Conservation (phyloP, 192 early-diverging fungal species). For the Coemansia sp. region DNA sequence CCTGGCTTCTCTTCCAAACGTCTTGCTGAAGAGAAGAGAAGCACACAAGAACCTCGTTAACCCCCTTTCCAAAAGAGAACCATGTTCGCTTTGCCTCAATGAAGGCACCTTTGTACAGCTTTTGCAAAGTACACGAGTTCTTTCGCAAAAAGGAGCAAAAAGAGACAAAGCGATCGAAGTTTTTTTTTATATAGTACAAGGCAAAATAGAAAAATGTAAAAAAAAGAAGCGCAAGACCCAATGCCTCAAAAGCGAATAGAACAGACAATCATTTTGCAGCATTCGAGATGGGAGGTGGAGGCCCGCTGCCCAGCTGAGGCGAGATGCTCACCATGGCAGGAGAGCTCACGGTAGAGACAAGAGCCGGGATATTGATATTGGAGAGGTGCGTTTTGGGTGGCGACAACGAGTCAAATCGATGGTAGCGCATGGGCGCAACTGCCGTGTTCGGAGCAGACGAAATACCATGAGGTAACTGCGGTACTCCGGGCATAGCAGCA, state of each 20-base stretch:
- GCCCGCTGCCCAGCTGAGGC: slow-evolving; percentile 22
- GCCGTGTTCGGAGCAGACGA: slow-evolving; percentile 1
- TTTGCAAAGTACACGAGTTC: neutral
- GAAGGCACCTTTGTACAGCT: neutral
- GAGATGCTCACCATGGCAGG: slow-evolving; percentile 19
- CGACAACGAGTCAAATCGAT: slow-evolving; percentile 1
- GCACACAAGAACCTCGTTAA: neutral
- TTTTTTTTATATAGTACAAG: slow-evolving; percentile 1
- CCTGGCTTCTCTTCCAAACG: no score
- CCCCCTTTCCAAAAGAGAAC: neutral
- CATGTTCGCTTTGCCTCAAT: neutral
- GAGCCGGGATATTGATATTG: slow-evolving; percentile 17
- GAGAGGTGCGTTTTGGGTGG: slow-evolving; percentile 4
- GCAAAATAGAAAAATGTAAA: neutral
- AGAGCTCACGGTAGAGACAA: slow-evolving; percentile 12
- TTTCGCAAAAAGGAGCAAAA: neutral
- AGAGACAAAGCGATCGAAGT: neutral
- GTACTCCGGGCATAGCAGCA: neutral
- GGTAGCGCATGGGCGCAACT: slow-evolving; percentile 1
- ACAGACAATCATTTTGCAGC: slow-evolving; percentile 19
- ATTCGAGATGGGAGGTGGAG: slow-evolving; percentile 22
- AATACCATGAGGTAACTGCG: neutral
- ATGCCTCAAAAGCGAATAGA: neutral
- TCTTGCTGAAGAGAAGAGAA: neutral
- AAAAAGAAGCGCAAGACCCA: neutral